Conservation (phyloP, 768 basidiomycete genomes). For the Chalciporus piperatus region DNA sequence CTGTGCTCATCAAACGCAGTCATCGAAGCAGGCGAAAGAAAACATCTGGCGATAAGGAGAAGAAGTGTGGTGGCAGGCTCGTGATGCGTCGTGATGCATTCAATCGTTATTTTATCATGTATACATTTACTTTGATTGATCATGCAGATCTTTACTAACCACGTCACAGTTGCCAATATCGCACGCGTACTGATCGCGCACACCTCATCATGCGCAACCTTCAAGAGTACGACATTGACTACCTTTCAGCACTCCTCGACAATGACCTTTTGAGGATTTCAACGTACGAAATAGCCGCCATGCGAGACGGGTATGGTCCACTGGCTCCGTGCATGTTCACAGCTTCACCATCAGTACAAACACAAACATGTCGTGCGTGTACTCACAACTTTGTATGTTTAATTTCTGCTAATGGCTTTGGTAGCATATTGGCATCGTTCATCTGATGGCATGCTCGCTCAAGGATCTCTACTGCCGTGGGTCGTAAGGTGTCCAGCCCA, state of each 20-base stretch:
- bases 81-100: neutral
- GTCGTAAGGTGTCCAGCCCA: neutral
- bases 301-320: neutral
- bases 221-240: constrained; percentile 3
- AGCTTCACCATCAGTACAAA: neutral
- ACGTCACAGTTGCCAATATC: constrained; percentile 1
- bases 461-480: neutral
- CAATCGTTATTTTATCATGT: neutral
- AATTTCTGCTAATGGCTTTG: neutral
- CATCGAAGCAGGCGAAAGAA: neutral
- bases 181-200: neutral
- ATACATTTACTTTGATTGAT: neutral
- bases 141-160: neutral
- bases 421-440: neutral
- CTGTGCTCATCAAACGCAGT: neutral
- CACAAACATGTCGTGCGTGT: neutral
- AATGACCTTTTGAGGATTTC: neutral
- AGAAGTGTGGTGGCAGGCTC: neutral
- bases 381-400: neutral
- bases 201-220: constrained; percentile 4
- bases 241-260: neutral
- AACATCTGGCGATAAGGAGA: neutral
- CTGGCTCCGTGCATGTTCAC: neutral
- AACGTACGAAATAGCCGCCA: neutral
- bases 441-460: neutral